phyloP scores from a whole-genome alignment of 2,329 filamentous ascomycete genomes.

The Purpureocillium takamizusanense region DNA sequence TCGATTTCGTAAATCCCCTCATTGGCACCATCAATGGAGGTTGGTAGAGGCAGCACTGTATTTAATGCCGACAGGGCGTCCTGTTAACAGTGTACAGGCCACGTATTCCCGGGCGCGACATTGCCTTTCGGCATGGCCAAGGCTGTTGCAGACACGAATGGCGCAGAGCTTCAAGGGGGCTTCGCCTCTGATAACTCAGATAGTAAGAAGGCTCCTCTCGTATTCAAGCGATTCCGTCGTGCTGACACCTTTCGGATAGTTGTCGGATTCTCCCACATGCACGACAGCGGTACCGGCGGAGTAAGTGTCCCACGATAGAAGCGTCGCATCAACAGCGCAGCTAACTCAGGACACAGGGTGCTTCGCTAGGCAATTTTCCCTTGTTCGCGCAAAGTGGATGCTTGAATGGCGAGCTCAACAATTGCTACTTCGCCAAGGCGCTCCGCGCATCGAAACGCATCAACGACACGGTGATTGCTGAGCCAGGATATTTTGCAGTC shows the following conservation, averaged over 20 bases:
- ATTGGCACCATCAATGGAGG: conserved; percentile 52
- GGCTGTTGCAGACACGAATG: conserved; percentile 11
- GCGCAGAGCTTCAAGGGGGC: conserved; percentile 34
- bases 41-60: conserved; percentile 7
- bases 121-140: conserved; percentile 31
- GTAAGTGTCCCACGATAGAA: too few species aligned
- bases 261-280: too few species aligned
- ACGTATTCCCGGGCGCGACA: conserved; percentile 45
- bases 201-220: conserved; percentile 1
- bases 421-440: conserved; percentile 42
- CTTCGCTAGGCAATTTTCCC: conserved; percentile 43
- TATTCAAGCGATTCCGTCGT: too few species aligned
- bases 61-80: background rate
- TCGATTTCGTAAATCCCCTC: conserved; percentile 43
- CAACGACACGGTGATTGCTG: conserved; percentile 41
- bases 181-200: conserved; percentile 34
- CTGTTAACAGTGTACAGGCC: conserved; percentile 2
- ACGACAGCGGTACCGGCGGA: too few species aligned
- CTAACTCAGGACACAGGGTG: conserved; percentile 20
- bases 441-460: conserved; percentile 37
- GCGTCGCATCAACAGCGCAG: too few species aligned
- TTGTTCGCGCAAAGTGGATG: conserved; percentile 40
- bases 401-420: conserved; percentile 29
- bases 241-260: too few species aligned
- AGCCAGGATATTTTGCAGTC: conserved; percentile 54